Evolutionary conservation across 177 flowering plant genomes (phyloP).

Genomic region (Vitis hybrid): DNA sequence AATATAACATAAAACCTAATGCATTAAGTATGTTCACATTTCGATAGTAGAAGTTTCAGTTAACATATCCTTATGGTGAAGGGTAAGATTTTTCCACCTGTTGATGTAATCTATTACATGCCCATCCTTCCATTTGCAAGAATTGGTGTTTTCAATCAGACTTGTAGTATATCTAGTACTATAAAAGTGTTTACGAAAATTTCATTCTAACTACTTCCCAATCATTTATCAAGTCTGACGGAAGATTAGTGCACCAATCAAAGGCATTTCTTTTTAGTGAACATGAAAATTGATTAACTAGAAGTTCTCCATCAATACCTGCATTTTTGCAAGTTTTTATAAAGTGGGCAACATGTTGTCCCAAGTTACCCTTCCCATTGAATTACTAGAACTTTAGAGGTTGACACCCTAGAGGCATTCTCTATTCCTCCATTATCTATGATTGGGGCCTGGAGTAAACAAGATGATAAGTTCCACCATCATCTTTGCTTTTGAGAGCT

Average conservation of each 20-base stretch:
- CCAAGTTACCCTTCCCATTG: slow-evolving; percentile 8
- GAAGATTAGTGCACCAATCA: slow-evolving; percentile 12
- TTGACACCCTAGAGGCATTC: slow-evolving; percentile 2
- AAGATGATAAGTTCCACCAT: too few species aligned
- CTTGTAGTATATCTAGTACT: neutral
- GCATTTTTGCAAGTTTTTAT: slow-evolving; percentile 13
- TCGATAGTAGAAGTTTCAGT: neutral
- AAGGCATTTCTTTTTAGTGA: slow-evolving; percentile 5
- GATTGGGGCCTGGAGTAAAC: too few species aligned
- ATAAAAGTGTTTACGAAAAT: slow-evolving; percentile 6
- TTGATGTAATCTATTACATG: neutral
- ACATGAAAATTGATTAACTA: neutral
- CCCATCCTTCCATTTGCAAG: neutral
- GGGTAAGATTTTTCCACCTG: neutral
- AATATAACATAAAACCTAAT: neutral
- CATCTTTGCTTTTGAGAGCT: too few species aligned
- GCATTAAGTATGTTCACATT: neutral
- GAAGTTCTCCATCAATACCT: slow-evolving; percentile 5
- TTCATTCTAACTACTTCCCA: slow-evolving; percentile 2
- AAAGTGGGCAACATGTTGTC: slow-evolving; percentile 12
- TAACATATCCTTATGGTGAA: neutral
- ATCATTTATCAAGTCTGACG: slow-evolving; percentile 3
- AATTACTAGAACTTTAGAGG: slow-evolving; percentile 2
- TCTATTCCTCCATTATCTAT: neutral
- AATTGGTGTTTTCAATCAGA: slow-evolving; percentile 2